Conservation (phyloP, 352 stramenopile genomes). For the Phytophthora uliginosa region DNA sequence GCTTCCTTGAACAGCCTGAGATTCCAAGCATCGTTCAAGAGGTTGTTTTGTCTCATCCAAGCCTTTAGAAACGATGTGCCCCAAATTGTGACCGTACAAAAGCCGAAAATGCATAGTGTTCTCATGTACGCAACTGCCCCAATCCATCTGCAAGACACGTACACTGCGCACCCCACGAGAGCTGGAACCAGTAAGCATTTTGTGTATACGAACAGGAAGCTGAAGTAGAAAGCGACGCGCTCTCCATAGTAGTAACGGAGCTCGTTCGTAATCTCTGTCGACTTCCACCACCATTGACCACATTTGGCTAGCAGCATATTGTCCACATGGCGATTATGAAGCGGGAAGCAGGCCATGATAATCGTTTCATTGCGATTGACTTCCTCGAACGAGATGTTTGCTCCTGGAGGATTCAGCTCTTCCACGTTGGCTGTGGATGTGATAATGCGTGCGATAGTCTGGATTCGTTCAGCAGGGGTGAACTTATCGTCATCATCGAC, state of each 20-base stretch:
- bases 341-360: conserved; percentile 82
- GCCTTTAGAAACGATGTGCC: conserved; percentile 82
- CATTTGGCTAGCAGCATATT: conserved; percentile 76
- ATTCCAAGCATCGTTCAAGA: conserved; percentile 88
- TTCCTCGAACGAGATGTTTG: conserved; percentile 83
- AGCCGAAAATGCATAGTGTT: conserved; percentile 82
- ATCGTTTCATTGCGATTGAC: conserved; percentile 80
- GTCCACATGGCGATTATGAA: conserved; percentile 89
- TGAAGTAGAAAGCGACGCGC: conserved; percentile 89
- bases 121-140: conserved; percentile 85
- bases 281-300: conserved; percentile 78
- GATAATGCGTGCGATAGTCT: conserved; percentile 91
- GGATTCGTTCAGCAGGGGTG: conserved; percentile 83
- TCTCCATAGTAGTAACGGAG: conserved; percentile 89
- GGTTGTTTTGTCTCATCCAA: conserved; percentile 83
- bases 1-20: conserved; percentile 88
- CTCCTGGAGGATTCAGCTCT: conserved; percentile 82
- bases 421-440: conserved; percentile 78
- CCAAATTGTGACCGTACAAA: conserved; percentile 81
- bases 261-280: conserved; percentile 87
- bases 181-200: conserved; percentile 80
- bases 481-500: conserved; percentile 79
- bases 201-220: conserved; percentile 88
- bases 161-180: conserved; percentile 65
- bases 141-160: conserved; percentile 78